Conservation (phyloP, 1,284 basidiomycete species). For the Trichosporon sp. region DNA sequence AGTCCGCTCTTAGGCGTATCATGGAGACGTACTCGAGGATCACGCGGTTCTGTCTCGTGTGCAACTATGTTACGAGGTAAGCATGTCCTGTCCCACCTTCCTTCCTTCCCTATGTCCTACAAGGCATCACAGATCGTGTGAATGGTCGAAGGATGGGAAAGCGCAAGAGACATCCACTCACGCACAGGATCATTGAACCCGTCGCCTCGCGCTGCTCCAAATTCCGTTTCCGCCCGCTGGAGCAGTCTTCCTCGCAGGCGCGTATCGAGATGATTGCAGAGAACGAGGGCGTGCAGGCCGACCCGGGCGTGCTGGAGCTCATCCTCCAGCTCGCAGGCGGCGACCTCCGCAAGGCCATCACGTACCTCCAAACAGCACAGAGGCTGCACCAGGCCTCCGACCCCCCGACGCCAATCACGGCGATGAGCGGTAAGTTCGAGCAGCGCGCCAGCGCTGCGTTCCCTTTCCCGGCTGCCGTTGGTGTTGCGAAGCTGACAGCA, state of each 20-base stretch:
- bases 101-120: too few relatives aligned
- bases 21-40: conserved; percentile 98
- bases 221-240: conserved; percentile 95
- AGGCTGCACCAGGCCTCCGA: conserved; percentile 71
- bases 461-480: too few relatives aligned
- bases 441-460: too few relatives aligned
- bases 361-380: conserved; percentile 94
- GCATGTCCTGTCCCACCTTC: conserved; percentile 32
- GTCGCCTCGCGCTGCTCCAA: conserved; percentile 98
- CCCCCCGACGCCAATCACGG: conserved; percentile 72
- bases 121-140: too few relatives aligned
- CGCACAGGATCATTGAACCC: conserved; percentile 89
- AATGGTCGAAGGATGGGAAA: too few relatives aligned
- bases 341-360: conserved; percentile 96
- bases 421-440: conserved; percentile 56
- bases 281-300: conserved; percentile 60
- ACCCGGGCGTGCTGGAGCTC: conserved; percentile 57
- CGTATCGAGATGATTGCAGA: conserved; percentile 80
- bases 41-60: conserved; percentile 96
- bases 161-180: background rate
- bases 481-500: conserved; percentile 28
- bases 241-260: conserved; percentile 70
- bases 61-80: conserved; percentile 98
- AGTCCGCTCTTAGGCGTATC: conserved; percentile 90
- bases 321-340: conserved; percentile 69